Evolutionary conservation across 768 basidiomycete genomes (phyloP), one percentile per base, ranked within the genome.

Genomic region (Psilocybe cubensis): DNA sequence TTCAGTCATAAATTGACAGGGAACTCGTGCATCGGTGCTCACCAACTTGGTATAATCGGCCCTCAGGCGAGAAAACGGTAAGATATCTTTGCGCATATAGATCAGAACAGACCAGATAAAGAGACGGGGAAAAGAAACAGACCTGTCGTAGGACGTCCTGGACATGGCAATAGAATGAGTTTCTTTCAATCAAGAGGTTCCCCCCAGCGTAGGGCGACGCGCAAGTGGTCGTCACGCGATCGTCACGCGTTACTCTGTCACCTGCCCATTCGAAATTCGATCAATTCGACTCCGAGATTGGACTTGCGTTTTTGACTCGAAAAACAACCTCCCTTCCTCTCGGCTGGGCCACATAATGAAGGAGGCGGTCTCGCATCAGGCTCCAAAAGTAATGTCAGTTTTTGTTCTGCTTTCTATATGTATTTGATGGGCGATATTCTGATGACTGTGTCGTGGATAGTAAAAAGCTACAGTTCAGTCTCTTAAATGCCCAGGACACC

Each of bases 11-110:
- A 55, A 20, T 31, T 50, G 42, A 51, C 44, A 43, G 47, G 23
- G 27, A 33, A 55, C 58, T 46, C 45, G 17, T 25, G 28, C 25
- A 60, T 58, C 31, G 20, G 50, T 21, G 54, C 91, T 66, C 66
- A 92, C 94, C 97, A 71, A 98, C 96, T 95, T 99, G 97, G 71
- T 98, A 99, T 57, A 99, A 78, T 55, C 96, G 86, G 38, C 97
- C 97, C 78, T 99, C 94, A 2, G 95, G 95, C 2, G 94, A 97
- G 80, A 97, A 97, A 63, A 98, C 92, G 24, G 96, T 98, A 43
- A 98, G 86, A 75, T 93, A 98, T 82, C 93, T 90, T 57, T 5
- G 43, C 27, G 7, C n/a, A n/a, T 18, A 38, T 3, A 38, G 49
- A 27, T 41, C 57, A 57, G 3, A 56, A 25, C 21, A 47, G n/a